Evolutionary conservation across 2,329 filamentous ascomycete species (phyloP), one percentile per base, ranked within the genome.

Genomic region (Colletotrichum theobromicola): DNA sequence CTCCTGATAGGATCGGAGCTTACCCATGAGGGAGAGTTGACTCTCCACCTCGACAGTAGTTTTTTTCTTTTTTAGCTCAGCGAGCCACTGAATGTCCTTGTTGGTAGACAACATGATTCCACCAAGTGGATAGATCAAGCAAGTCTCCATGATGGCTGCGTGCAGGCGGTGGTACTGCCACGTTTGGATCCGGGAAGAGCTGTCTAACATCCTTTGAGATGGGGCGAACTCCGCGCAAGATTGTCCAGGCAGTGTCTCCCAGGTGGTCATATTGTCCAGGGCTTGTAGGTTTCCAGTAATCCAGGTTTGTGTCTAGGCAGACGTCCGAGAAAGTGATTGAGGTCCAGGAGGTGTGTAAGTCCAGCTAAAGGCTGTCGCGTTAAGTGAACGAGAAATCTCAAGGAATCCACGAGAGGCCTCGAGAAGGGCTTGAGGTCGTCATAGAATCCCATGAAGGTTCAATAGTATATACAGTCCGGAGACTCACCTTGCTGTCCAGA

Each of bases 401-500:
- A 50, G 35, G 24, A 28, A 35, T 18, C 61, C 67, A 42, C 26
- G 21, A 42, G 10, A 35, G 12, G 42, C 61, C 32, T 53, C 34
- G 50, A 57, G 12, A 65, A 60, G 34, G 53, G 72, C 32, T 72
- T 60, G 26, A 21, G 61, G 62, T 68, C 61, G 69, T 32, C 34
- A 66, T 15, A 57, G 37, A 69, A 42, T 46, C 64, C 65, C 65
- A 21, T 8, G 12, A 35, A 55, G 53, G 46, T 69, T 63, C 68
- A 67, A 32, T 58, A 65, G 30, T 72, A 75, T 75, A 34, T 75
- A 76, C 74, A 77, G 13, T 69, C 71, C 73, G 66, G 50, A 18
- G 46, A 77, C 76, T 77, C 71, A 77, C 76, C 76, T 76, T 72
- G 71, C 76, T 77, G 76, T 76, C 76, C 60, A 60, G 74, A 75